These are phyloP conservation scores for Monilinia fructicola DNA, from an alignment of 2,329 filamentous ascomycete species.

Conservation along the genomic window DNA sequence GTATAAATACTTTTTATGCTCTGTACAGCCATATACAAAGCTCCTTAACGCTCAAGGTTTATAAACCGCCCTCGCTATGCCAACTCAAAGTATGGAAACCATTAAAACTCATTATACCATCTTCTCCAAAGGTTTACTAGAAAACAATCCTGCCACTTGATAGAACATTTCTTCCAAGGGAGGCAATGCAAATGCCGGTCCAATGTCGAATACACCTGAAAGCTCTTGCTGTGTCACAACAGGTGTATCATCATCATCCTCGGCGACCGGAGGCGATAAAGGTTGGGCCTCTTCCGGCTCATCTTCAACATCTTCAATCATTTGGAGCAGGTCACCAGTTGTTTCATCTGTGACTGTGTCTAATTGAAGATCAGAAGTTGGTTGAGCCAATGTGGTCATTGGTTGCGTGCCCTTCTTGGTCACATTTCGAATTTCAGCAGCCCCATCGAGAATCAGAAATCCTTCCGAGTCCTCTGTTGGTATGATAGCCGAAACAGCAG, in stretches of 20 bases:
- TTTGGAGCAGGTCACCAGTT: conserved; percentile 28
- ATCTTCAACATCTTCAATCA: conserved; percentile 39
- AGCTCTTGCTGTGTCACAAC: conserved; percentile 69
- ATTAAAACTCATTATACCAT: conserved; percentile 20
- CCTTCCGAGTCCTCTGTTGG: conserved; percentile 64
- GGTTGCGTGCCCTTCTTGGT: conserved; percentile 58
- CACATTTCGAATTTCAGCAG: conserved; percentile 67
- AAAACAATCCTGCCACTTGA: conserved; percentile 65
- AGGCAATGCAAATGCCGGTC: conserved; percentile 66
- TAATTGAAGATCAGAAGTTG: conserved; percentile 49
- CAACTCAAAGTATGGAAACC: conserved; percentile 22
- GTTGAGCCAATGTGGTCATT: conserved; percentile 53
- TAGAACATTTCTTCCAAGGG: conserved; percentile 75
- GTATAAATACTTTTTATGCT: conserved; percentile 26
- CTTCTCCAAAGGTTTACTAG: conserved; percentile 51
- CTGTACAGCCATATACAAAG: conserved; percentile 24
- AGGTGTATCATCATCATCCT: conserved; percentile 54
- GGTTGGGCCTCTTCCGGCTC: conserved; percentile 38
- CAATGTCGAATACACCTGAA: conserved; percentile 67
- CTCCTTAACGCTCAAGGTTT: conserved; percentile 27
- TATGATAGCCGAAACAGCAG: conserved; percentile 65
- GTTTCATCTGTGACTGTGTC: conserved; percentile 38
- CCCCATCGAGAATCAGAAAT: conserved; percentile 74
- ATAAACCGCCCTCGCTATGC: conserved; percentile 27
- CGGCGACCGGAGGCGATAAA: conserved; percentile 41